A percentile compares a stretch with the other conserved stretches of the same genome.
phyloP scores from a whole-genome alignment of 441 rosid genomes.

The Sinapis alba region DNA sequence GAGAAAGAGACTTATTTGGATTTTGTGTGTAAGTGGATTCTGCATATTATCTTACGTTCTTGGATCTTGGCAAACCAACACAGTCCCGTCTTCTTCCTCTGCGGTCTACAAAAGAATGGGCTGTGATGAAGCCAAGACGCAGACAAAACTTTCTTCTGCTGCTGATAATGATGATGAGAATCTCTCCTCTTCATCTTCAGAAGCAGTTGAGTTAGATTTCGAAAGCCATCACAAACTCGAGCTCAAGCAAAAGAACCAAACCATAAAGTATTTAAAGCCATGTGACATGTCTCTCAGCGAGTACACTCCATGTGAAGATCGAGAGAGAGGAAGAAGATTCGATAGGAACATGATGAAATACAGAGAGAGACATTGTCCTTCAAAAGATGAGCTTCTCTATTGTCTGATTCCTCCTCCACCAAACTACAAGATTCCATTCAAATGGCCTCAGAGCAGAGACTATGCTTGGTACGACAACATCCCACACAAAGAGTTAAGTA shows the following conservation, averaged over 20 bases:
- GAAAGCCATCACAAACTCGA: constrained; percentile 71
- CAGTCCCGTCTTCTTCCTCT: constrained; percentile 41
- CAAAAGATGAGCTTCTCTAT: constrained; percentile 58
- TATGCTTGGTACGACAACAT: constrained; percentile 87
- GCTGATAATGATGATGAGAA: constrained; percentile 9
- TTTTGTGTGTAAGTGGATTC: constrained; percentile 68
- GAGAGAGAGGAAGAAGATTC: constrained; percentile 69
- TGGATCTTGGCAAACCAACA: constrained; percentile 75
- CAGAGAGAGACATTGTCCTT: constrained; percentile 86
- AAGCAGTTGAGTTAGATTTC: constrained; percentile 54
- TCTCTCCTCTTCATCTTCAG: constrained; percentile 28
- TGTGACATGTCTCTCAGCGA: constrained; percentile 76
- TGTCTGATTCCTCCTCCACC: constrained; percentile 92
- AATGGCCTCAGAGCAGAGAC: constrained; percentile 93
- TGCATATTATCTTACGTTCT: constrained; percentile 71
- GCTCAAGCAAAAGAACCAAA: constrained; percentile 41
- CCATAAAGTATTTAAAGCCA: constrained; percentile 45
- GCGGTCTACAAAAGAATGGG: constrained; percentile 46
- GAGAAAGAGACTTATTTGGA: constrained; percentile 67
- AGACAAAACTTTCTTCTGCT: background rate
- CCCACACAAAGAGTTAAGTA: constrained; percentile 86
- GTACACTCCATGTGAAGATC: constrained; percentile 84
- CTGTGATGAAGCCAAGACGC: constrained; percentile 41
- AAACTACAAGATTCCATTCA: constrained; percentile 82
- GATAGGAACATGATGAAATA: constrained; percentile 75